phyloP scores from a whole-genome alignment of 192 early-diverging fungal genomes.

The Pilaira anomala region DNA sequence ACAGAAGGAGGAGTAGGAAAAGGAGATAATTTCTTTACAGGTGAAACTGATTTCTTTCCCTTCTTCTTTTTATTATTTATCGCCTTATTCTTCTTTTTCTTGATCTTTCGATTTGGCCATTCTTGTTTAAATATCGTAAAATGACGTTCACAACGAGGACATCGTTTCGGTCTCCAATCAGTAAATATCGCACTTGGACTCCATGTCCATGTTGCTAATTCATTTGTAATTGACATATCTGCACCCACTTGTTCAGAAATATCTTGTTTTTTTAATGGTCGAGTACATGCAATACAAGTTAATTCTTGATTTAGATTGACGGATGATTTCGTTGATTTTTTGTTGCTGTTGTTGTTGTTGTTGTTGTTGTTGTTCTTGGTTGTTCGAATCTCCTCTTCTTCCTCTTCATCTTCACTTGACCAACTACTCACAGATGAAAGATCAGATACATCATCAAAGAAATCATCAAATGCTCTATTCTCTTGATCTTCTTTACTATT shows the following conservation, averaged over 20 bases:
- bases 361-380: not conserved
- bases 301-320: slow-evolving; percentile 12
- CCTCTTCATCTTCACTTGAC: slow-evolving; percentile 12
- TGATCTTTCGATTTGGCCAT: slow-evolving; percentile 28
- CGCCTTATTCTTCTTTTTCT: not conserved
- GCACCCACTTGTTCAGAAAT: slow-evolving; percentile 6
- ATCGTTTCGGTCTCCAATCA: slow-evolving; percentile 26
- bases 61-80: slow-evolving; percentile 11
- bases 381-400: not conserved
- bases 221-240: slow-evolving; percentile 11
- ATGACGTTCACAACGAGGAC: slow-evolving; percentile 30
- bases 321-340: slow-evolving; percentile 7
- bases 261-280: slow-evolving; percentile 18
- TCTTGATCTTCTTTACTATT: slow-evolving; percentile 1
- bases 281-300: slow-evolving; percentile 24
- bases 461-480: slow-evolving; percentile 14
- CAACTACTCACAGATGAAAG: slow-evolving; percentile 21
- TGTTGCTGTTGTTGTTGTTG: not conserved
- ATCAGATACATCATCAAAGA: slow-evolving; percentile 27
- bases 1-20: not conserved
- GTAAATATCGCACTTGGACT: slow-evolving; percentile 25
- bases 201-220: slow-evolving; percentile 33
- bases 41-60: not conserved
- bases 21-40: not conserved
- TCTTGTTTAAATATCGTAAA: slow-evolving; percentile 27